Percentiles rank a stretch among this genome's conserved stretches.
Conservation (phyloP, 2,329 filamentous ascomycete species). For the Chrysoporthe austroafricana region DNA sequence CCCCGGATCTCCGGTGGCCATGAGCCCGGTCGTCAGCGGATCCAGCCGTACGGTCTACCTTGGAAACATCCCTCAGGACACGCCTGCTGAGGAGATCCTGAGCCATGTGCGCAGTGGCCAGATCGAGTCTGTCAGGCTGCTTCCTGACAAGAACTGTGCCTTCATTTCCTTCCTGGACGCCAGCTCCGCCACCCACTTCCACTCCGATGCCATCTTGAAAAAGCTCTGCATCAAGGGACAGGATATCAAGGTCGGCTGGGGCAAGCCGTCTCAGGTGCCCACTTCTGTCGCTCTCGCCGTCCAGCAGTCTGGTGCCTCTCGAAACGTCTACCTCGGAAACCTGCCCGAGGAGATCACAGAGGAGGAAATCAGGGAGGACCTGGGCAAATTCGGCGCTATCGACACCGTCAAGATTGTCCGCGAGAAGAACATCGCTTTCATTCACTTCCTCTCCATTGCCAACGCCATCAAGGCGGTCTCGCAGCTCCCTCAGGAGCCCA, state of each 20-base stretch:
- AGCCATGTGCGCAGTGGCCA: constrained; percentile 96
- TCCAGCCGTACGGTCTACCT: constrained; percentile 97
- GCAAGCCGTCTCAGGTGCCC: constrained; percentile 96
- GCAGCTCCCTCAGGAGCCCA: constrained; percentile 92
- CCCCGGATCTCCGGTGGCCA: constrained; percentile 74
- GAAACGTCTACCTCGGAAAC: constrained; percentile 96
- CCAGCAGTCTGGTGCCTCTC: constrained; percentile 93
- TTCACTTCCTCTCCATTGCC: constrained; percentile 95
- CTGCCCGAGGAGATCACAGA: constrained; percentile 87
- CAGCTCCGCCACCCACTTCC: constrained; percentile 97
- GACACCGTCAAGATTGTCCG: constrained; percentile 97
- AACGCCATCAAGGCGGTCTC: constrained; percentile 98
- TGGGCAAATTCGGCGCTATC: constrained; percentile 94
- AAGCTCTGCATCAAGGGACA: constrained; percentile 98
- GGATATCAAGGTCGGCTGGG: constrained; percentile 99
- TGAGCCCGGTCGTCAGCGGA: constrained; percentile 80
- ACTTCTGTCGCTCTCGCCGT: constrained; percentile 97
- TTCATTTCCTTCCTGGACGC: constrained; percentile 99
- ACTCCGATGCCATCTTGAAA: constrained; percentile 99
- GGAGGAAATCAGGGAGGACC: constrained; percentile 89
- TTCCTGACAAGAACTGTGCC: constrained; percentile 99
- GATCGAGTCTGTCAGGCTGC: constrained; percentile 95
- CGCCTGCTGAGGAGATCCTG: constrained; percentile 92
- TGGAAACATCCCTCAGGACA: constrained; percentile 98
- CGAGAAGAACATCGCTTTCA: constrained; percentile 97